Conservation (phyloP, 2,329 filamentous ascomycete genomes). For the Hortaea werneckii region DNA sequence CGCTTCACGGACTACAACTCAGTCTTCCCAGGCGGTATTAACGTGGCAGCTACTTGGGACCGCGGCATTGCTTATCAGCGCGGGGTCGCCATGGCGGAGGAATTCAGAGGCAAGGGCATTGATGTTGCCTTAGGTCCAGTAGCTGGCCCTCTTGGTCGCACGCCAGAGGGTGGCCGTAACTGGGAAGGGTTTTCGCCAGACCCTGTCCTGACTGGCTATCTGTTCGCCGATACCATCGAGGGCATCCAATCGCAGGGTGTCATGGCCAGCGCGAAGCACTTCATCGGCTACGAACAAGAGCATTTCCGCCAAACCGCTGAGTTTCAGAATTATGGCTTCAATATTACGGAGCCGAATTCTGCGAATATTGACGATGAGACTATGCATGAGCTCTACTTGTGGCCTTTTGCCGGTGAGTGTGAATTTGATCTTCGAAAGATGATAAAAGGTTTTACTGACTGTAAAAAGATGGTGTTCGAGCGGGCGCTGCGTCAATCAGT, state of each 20-base stretch:
- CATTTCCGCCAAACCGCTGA: conserved; percentile 49
- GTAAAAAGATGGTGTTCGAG: conserved; percentile 35
- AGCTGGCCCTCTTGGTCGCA: conserved; percentile 60
- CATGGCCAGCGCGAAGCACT: conserved; percentile 75
- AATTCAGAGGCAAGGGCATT: conserved; percentile 64
- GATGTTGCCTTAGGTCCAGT: conserved; percentile 69
- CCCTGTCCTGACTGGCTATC: conserved; percentile 62
- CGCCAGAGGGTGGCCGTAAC: conserved; percentile 38
- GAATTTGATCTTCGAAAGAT: neutral
- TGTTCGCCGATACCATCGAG: conserved; percentile 60
- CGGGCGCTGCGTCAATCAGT: conserved; percentile 38
- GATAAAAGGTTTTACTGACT: neutral
- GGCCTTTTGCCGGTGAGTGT: conserved; percentile 31
- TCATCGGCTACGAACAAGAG: conserved; percentile 64
- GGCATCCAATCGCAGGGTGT: conserved; percentile 75
- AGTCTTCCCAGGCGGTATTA: conserved; percentile 69
- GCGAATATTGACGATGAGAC: conserved; percentile 55
- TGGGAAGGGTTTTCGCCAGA: conserved; percentile 69
- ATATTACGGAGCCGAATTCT: conserved; percentile 39
- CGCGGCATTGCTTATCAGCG: conserved; percentile 57
- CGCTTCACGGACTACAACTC: conserved; percentile 70
- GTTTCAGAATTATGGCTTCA: conserved; percentile 42
- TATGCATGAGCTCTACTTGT: conserved; percentile 33
- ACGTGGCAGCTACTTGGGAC: conserved; percentile 75
- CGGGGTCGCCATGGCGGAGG: conserved; percentile 63